These are phyloP conservation scores for Ceratopteris richardii DNA, from an alignment of 75 land plant genomes.

Conservation along the genomic window DNA sequence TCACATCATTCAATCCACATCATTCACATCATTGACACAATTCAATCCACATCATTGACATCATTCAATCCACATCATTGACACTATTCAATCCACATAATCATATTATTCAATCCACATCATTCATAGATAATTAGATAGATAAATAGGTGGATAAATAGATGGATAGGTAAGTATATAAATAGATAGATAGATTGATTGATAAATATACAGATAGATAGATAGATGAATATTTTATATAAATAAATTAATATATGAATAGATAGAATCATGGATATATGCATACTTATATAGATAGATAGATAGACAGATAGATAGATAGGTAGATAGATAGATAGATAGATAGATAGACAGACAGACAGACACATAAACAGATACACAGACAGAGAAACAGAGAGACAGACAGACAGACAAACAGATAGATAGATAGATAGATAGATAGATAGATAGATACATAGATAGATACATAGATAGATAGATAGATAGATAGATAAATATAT, in stretches of 20 bases:
- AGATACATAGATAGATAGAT: neutral
- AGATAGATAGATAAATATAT: neutral
- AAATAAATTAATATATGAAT: too few species aligned
- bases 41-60: too few species aligned
- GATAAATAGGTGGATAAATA: too few species aligned
- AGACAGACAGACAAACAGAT: constrained; percentile 1
- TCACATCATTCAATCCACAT: too few species aligned
- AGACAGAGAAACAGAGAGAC: neutral
- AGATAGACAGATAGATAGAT: neutral
- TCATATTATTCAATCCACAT: too few species aligned
- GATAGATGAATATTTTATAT: neutral
- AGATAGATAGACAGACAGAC: neutral
- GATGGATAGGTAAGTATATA: neutral
- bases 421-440: neutral
- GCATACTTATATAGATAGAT: neutral
- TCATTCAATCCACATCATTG: too few species aligned
- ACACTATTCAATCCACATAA: too few species aligned
- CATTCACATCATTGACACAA: too few species aligned
- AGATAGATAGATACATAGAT: neutral
- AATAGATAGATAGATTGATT: neutral
- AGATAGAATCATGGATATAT: neutral
- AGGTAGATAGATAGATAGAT: neutral
- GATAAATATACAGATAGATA: too few species aligned
- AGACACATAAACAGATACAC: neutral
- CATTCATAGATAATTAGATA: too few species aligned